These are phyloP conservation scores for Scortechinia acanthostroma DNA, from an alignment of 2,329 filamentous ascomycete species.

Conservation along the genomic window DNA sequence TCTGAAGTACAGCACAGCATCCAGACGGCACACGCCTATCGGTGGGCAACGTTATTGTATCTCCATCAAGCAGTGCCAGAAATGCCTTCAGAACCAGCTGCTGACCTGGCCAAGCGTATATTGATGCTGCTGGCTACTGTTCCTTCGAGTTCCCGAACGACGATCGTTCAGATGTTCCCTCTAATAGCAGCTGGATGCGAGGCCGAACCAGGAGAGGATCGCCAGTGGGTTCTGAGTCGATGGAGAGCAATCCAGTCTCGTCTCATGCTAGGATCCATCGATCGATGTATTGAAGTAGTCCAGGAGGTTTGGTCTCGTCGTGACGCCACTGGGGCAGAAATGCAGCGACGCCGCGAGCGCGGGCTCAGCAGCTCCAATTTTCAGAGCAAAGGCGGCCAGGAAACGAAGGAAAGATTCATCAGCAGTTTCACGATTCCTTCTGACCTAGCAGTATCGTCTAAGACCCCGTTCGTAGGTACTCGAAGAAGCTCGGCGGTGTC, in stretches of 20 bases:
- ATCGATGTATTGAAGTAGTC: constrained; percentile 47
- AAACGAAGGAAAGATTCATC: neutral
- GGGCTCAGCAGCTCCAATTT: neutral
- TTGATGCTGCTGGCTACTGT: constrained; percentile 51
- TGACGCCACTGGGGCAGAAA: constrained; percentile 36
- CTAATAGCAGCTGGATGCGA: constrained; percentile 59
- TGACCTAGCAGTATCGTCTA: constrained; percentile 7
- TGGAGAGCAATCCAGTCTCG: constrained; percentile 54
- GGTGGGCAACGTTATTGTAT: constrained; percentile 59
- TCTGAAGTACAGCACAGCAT: constrained; percentile 52
- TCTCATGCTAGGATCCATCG: constrained; percentile 52
- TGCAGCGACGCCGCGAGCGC: constrained; percentile 14
- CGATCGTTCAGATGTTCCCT: constrained; percentile 61
- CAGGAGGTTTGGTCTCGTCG: constrained; percentile 55
- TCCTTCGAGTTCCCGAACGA: constrained; percentile 46
- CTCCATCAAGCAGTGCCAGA: constrained; percentile 60
- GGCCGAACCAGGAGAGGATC: constrained; percentile 42
- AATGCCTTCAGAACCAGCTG: constrained; percentile 41
- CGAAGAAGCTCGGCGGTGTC: constrained; percentile 6
- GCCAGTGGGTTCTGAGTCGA: constrained; percentile 50
- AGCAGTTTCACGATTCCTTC: neutral
- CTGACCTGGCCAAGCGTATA: constrained; percentile 48
- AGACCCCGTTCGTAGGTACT: constrained; percentile 7
- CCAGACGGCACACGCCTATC: constrained; percentile 59
- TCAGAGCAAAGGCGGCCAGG: too few species aligned